phyloP scores from a whole-genome alignment of 2,329 filamentous ascomycete genomes.

The Penicillium sp. region DNA sequence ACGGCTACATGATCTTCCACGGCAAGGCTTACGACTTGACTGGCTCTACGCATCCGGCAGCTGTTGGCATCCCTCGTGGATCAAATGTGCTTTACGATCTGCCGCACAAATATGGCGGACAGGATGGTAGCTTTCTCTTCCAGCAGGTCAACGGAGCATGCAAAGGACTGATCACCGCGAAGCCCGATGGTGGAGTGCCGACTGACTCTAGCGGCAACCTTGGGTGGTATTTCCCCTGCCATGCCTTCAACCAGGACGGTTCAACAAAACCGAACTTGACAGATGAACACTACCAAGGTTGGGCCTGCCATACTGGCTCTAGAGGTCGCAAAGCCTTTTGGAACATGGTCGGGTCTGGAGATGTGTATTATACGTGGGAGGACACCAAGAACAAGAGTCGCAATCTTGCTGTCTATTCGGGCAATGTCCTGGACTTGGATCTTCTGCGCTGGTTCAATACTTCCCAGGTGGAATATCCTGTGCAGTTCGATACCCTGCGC shows the following conservation, averaged over 20 bases:
- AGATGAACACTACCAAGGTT: conserved; percentile 71
- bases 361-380: conserved; percentile 95
- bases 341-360: conserved; percentile 61
- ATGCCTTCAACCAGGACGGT: conserved; percentile 86
- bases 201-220: conserved; percentile 67
- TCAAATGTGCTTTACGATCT: conserved; percentile 84
- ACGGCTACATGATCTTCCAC: conserved; percentile 93
- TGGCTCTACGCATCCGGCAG: conserved; percentile 69
- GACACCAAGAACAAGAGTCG: conserved; percentile 83
- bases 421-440: conserved; percentile 83
- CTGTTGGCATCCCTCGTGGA: conserved; percentile 65
- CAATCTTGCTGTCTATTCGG: conserved; percentile 90
- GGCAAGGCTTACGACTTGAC: conserved; percentile 82
- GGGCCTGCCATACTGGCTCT: conserved; percentile 76
- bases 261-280: conserved; percentile 71
- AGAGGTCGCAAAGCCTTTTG: conserved; percentile 70
- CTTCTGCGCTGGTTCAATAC: conserved; percentile 86
- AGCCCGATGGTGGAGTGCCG: conserved; percentile 64
- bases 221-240: conserved; percentile 97
- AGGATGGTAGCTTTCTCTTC: conserved; percentile 94
- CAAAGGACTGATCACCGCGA: conserved; percentile 73
- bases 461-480: conserved; percentile 67
- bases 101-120: conserved; percentile 72
- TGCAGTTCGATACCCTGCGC: conserved; percentile 72
- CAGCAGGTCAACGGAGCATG: conserved; percentile 97